Conservation (phyloP, 2,329 filamentous ascomycete genomes). For the Aureobasidium lini region DNA sequence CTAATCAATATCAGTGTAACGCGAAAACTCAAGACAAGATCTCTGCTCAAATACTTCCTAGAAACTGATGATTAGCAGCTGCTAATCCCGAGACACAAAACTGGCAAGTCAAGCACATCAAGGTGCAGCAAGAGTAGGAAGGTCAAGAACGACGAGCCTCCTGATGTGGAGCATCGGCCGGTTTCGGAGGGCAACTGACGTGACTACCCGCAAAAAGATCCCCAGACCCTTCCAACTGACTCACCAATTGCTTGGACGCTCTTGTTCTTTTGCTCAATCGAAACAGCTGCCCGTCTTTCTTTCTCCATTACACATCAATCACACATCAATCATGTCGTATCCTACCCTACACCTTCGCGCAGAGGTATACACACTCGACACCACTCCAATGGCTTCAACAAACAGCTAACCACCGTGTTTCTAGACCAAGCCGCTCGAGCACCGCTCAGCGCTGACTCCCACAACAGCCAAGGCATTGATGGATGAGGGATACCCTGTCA, state of each 20-base stretch:
- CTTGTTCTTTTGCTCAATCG: not conserved
- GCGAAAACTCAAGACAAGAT: no score
- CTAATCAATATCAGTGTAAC: no score
- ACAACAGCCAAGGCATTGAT: slow-evolving; percentile 34
- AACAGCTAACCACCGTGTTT: not conserved
- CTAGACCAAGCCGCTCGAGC: slow-evolving; percentile 32
- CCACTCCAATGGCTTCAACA: not conserved
- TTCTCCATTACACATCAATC: not conserved
- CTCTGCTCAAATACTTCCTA: no score
- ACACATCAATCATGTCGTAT: slow-evolving; percentile 14
- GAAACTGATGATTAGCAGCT: no score
- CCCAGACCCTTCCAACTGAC: not conserved
- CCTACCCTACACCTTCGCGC: slow-evolving; percentile 18
- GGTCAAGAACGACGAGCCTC: no score
- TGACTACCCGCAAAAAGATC: not conserved
- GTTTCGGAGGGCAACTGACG: not conserved
- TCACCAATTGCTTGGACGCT: not conserved
- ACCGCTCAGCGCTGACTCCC: slow-evolving; percentile 32
- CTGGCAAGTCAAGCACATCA: no score
- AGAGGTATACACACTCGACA: slow-evolving; percentile 8
- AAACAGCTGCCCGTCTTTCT: not conserved
- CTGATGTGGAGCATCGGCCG: not conserved
- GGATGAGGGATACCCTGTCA: slow-evolving; percentile 33
- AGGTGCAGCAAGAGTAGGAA: no score
- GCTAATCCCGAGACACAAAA: no score